Evolutionary conservation across 1,139 yeast genomes (phyloP).

Genomic region (Hemisphaericaspora lyxosophila): DNA sequence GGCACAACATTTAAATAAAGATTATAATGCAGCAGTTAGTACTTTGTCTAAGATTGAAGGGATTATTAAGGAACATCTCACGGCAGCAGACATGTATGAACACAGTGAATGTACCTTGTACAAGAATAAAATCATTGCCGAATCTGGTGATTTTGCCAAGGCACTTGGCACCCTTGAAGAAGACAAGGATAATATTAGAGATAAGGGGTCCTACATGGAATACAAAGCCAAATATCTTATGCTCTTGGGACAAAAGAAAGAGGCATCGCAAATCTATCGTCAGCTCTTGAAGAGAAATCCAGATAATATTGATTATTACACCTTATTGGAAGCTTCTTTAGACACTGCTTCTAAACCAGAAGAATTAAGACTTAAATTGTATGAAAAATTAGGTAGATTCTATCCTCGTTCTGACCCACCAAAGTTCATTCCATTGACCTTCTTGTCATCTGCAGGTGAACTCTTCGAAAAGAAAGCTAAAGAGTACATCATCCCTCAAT

Average conservation of each 20-base stretch:
- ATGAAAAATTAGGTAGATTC: conserved; percentile 60
- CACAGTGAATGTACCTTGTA: conserved; percentile 79
- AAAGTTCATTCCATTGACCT: conserved; percentile 71
- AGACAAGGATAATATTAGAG: conserved; percentile 56
- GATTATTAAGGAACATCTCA: conserved; percentile 64
- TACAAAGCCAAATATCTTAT: conserved; percentile 61
- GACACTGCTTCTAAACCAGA: conserved; percentile 37
- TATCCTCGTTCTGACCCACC: conserved; percentile 89
- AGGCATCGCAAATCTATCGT: conserved; percentile 71
- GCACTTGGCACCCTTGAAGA: conserved; percentile 65
- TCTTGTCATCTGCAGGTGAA: conserved; percentile 54
- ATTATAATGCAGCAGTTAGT: conserved; percentile 65
- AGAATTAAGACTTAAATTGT: conserved; percentile 52
- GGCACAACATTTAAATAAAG: conserved; percentile 76
- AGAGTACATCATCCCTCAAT: conserved; percentile 58
- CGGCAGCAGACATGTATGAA: conserved; percentile 68
- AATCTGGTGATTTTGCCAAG: conserved; percentile 58
- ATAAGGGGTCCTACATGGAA: conserved; percentile 64
- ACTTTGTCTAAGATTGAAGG: conserved; percentile 75
- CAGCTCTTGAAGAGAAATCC: conserved; percentile 81
- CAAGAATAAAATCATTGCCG: conserved; percentile 65
- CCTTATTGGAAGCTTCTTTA: conserved; percentile 62
- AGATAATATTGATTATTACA: conserved; percentile 68
- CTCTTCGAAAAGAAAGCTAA: conserved; percentile 45
- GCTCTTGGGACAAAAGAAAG: conserved; percentile 42